Percentiles rank a stretch among this genome's conserved stretches.
Evolutionary conservation across 148 eudicot species (phyloP).

Genomic region (Chenopodium suecicum): DNA sequence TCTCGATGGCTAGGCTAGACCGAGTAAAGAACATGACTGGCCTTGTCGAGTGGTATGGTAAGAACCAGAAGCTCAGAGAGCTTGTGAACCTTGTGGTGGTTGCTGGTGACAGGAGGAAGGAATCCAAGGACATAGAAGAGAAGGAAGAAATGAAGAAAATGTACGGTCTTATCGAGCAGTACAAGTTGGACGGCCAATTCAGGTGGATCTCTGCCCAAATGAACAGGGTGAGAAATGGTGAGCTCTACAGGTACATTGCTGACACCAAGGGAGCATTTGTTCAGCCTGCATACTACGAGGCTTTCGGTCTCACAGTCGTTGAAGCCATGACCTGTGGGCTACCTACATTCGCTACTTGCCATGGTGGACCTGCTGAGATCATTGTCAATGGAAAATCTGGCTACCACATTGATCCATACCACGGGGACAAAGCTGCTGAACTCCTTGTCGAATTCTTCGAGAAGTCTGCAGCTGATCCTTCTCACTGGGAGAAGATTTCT

Average conservation of each 20-base stretch:
- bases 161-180: slow-evolving; percentile 73
- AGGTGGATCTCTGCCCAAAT: slow-evolving; percentile 98
- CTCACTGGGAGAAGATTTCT: slow-evolving; percentile 85
- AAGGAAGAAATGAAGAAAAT: slow-evolving; percentile 95
- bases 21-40: slow-evolving; percentile 93
- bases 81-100: slow-evolving; percentile 95
- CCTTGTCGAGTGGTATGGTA: slow-evolving; percentile 89
- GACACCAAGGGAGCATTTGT: slow-evolving; percentile 87
- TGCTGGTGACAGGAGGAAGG: slow-evolving; percentile 93
- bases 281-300: slow-evolving; percentile 94
- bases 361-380: slow-evolving; percentile 99
- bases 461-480: slow-evolving; percentile 61
- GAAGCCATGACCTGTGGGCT: slow-evolving; percentile 98
- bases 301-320: slow-evolving; percentile 93
- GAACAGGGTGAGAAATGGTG: slow-evolving; percentile 95
- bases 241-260: slow-evolving; percentile 86
- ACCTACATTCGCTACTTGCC: slow-evolving; percentile 89
- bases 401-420: slow-evolving; percentile 94
- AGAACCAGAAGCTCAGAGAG: slow-evolving; percentile 65
- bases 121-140: slow-evolving; percentile 93
- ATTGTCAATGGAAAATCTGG: slow-evolving; percentile 91
- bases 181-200: slow-evolving; percentile 82
- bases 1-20: slow-evolving; percentile 95
- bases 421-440: slow-evolving; percentile 85
- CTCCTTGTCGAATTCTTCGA: slow-evolving; percentile 80